Base-by-base conservation (phyloP, 148 eudicot genomes). In the Salicornia ramosissima region DNA sequence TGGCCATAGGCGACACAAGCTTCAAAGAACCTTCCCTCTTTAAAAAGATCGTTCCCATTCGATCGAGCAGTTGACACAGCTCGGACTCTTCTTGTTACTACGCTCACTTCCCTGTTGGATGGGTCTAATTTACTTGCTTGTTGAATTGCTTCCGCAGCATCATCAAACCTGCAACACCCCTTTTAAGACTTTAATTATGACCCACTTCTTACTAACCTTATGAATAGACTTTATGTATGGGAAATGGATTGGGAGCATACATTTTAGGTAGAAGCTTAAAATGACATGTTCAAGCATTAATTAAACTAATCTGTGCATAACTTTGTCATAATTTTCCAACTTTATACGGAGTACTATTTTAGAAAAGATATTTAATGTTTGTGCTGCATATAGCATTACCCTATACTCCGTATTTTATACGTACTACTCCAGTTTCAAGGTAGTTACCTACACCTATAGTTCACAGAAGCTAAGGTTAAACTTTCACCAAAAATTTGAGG, bases 1-100 rank as follows among this genome's bases (percentile, higher is more conserved):
- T 88, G 87, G 1, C 84, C 87, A 70, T 94, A 94, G 15, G 97
- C 97, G 62, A 26, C 58, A 45, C 86, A 82, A 28, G 99, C 99
- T 71, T 94, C 99, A 0, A 78, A 33, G 81, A 83, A 87, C 49
- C 78, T 75, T 1, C 76, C 77, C 24, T 79, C 80, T 67, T 82
- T 87, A 78, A 94, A 94, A 21, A 88, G 76, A 24, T 84, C 86
- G 47, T 94, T 94, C 19, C 99, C 99, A 9, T 83, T 79, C 10
- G 85, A 74, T 62, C 99, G 86, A 22, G 99, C 90, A 33, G 71
- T 58, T 19, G 89, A 85, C 43, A 91, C 81, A 1, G 85, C 87
- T 59, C 78, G 77, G 6, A 86, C 82, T 60, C 79, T 84, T 74
- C 86, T 75, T 2, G 67, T 69, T 47, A 91, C 79, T 13, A 54